Base-by-base conservation (phyloP, 345 rosid genomes). In the Boechera stricta region DNA sequence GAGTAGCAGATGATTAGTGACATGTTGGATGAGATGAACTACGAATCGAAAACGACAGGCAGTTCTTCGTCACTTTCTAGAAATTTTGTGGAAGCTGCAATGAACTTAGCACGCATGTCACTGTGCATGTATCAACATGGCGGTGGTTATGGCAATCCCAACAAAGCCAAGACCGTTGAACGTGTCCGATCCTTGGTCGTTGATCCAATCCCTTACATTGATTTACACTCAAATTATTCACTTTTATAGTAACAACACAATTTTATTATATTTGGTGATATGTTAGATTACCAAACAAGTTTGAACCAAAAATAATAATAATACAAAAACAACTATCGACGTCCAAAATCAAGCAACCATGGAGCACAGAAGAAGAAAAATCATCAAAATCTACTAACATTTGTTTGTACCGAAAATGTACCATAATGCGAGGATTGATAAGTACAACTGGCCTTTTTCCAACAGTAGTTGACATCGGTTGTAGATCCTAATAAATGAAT, bases 11-110 rank as follows among this genome's bases (percentile, higher is more conserved):
- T 84, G 69, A 82, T 86, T 3, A 12, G 48, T 6, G 71, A 61
- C 26, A 35, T 78, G 3, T 84, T 85, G 89, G 76, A 71, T n/a
- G 80, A 76, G 11, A 67, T 84, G 47, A 86, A 82, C 51, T 26
- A 49, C 52, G 66, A 66, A 8, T 4, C 55, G 7, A 8, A 18
- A 51, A 12, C 18, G n/a, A 35, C 67, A 58, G 1, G 18, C 7
- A 15, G 3, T 11, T n/a, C 54, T 33, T 6, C 16, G 26, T 48
- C 16, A 0, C 65, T 71, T n/a, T 56, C 81, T 9, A 2, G 18
- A 3, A 47, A 10, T n/a, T 79, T 79, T n/a, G n/a, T 45, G 1
- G 57, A 33, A 59, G 29, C 62, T 21, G 57, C 55, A 5, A 28
- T 68, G 63, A 81, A 82, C 68, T 0, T 79, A 0, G 78, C 66